phyloP scores from a whole-genome alignment of 164 flowering plant genomes.

The Kalanchoe fedtschenkoi region DNA sequence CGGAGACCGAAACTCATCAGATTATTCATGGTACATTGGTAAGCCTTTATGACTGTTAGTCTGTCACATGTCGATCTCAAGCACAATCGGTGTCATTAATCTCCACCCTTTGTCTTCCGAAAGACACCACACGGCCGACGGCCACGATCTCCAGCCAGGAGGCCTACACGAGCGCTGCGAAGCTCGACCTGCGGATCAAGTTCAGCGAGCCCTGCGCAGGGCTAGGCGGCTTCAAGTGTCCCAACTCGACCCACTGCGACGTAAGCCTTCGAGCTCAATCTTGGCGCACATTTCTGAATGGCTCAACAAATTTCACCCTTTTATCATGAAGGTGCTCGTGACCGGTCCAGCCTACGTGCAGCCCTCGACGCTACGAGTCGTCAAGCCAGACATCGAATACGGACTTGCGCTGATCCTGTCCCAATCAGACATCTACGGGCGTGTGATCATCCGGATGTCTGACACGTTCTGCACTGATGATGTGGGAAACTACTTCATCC shows the following conservation, averaged over 20 bases:
- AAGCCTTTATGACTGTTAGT: neutral
- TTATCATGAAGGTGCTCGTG: constrained; percentile 26
- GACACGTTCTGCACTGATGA: constrained; percentile 38
- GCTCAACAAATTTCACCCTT: neutral
- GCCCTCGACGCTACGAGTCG: constrained; percentile 25
- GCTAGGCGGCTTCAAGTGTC: constrained; percentile 42
- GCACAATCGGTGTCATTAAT: neutral
- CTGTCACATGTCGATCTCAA: neutral
- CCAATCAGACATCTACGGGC: constrained; percentile 17
- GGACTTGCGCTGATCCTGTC: constrained; percentile 29
- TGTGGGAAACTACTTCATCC: constrained; percentile 36
- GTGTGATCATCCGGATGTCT: constrained; percentile 32
- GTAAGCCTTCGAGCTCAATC: constrained; percentile 20
- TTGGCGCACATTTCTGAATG: neutral
- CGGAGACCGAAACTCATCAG: constrained; percentile 37
- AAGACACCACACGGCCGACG: constrained; percentile 51
- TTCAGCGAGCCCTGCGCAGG: constrained; percentile 46
- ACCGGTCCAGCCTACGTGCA: constrained; percentile 32
- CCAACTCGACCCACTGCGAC: constrained; percentile 36
- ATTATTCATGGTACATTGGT: constrained; percentile 60
- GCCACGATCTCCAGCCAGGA: constrained; percentile 30
- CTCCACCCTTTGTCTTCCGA: neutral
- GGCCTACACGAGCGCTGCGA: constrained; percentile 33
- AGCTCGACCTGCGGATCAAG: constrained; percentile 23
- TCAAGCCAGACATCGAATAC: constrained; percentile 27